Evolutionary conservation across 352 stramenopile genomes (phyloP).

Genomic region (Elongisporangium anandrum): DNA sequence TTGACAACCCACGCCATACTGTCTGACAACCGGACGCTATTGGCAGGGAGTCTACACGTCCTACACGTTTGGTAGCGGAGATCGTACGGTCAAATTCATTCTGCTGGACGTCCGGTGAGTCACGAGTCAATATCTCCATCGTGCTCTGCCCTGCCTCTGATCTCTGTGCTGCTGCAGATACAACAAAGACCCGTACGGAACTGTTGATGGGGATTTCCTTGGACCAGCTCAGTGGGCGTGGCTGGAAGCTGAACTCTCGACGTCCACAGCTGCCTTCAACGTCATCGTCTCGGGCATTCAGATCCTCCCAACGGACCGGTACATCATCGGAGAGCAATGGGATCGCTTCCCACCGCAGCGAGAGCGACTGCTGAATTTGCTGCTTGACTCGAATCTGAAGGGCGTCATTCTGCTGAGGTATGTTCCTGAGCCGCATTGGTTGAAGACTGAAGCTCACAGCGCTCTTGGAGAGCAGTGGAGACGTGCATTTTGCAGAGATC

Average conservation of each 20-base stretch:
- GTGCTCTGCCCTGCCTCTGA: too few species aligned
- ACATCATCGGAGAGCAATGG: conserved; percentile 86
- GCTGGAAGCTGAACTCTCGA: conserved; percentile 76
- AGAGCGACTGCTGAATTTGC: conserved; percentile 77
- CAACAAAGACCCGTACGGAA: conserved; percentile 74
- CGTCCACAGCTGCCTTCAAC: conserved; percentile 87
- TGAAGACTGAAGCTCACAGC: not conserved
- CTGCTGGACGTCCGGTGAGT: conserved; percentile 77
- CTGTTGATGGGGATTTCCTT: conserved; percentile 60
- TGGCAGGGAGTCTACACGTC: conserved; percentile 80
- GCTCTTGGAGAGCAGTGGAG: conserved; percentile 43
- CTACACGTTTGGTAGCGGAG: conserved; percentile 61
- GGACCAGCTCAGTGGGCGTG: conserved; percentile 78
- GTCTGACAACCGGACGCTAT: not conserved
- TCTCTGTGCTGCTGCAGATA: too few species aligned
- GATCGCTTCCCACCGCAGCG: conserved; percentile 79
- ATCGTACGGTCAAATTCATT: conserved; percentile 80
- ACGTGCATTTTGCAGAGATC: conserved; percentile 92
- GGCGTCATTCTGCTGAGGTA: conserved; percentile 87
- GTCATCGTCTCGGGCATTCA: conserved; percentile 92
- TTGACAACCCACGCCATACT: not conserved
- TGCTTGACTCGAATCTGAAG: conserved; percentile 82
- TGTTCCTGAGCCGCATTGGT: conserved; percentile 50
- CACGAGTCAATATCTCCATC: too few species aligned
- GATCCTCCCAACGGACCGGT: conserved; percentile 78